Base-by-base conservation (phyloP, 805 yeast species). In the Candida ovalis region DNA sequence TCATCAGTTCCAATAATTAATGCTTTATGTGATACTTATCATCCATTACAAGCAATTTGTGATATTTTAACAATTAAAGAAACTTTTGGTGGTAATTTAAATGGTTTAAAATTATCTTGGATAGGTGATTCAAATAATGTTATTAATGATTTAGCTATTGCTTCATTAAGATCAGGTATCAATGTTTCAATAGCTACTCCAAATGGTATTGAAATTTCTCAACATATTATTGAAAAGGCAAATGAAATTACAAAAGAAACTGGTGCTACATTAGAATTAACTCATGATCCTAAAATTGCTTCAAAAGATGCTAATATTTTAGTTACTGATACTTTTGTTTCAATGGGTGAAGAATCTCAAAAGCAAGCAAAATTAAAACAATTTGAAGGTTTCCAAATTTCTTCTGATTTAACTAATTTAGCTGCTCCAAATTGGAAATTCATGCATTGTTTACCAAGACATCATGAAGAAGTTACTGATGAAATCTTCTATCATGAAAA, bases 371-470 rank as follows among this genome's bases (percentile, higher is more conserved):
- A 91, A 54, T 72, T 94, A 57, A 74, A 82, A 60, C 91, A 89
- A 69, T 94, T 94, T 65, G 76, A 73, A 15, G 96, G 96, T 1
- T 94, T 84, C 76, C 97, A 89, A 71, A 84, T 94, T 50, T 82
- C 89, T 35, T 66, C 73, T 17, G 82, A 81, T 28, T 72, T 91
- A 72, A 78, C 86, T 23, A 61, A 71, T 13, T 87, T 88, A 5
- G 78, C 77, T 40, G 85, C 86, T 40, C 75, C 72, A 17, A 69
- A 78, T 62, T 92, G 92, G 87, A 88, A 82, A 66, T 94, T 94
- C 70, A 91, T 94, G 98, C 99, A 94, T 67, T 94, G 99, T 69
- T 75, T 94, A 57, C 99, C 99, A 55, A 84, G 99, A 70, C 96
- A 94, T 59, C 78, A 81, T 24, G 97, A 91, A 67, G 99, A 94